phyloP scores from a whole-genome alignment of 2,329 filamentous ascomycete genomes.

The Rosellinia necatrix region DNA sequence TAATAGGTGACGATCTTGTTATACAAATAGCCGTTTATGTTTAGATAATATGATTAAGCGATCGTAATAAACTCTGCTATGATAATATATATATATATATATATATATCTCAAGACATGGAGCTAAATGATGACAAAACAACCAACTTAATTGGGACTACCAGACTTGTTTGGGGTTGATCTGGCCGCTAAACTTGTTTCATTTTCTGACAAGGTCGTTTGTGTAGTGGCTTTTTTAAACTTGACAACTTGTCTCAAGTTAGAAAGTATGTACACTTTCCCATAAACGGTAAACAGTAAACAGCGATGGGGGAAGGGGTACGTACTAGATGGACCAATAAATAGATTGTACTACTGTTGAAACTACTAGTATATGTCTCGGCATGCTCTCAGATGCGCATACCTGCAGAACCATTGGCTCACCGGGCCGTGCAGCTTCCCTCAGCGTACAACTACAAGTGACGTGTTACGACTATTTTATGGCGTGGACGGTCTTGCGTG shows the following conservation, averaged over 20 bases:
- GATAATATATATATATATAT: not conserved
- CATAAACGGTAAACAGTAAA: not conserved
- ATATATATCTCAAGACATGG: not conserved
- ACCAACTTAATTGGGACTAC: not conserved
- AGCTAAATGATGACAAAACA: not conserved
- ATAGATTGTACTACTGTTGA: not conserved
- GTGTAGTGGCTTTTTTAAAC: not conserved
- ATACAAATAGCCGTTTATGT: not conserved
- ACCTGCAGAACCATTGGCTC: not conserved
- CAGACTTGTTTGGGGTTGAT: no score
- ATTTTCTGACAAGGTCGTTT: not conserved
- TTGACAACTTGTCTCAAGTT: not conserved
- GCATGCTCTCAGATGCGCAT: not conserved
- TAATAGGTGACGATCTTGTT: no score
- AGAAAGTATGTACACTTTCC: not conserved
- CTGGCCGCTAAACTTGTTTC: not conserved
- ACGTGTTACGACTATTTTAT: not conserved
- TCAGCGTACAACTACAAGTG: not conserved
- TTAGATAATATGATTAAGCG: not conserved
- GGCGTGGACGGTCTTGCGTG: not conserved
- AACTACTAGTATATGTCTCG: not conserved
- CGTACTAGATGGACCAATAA: not conserved
- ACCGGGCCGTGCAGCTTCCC: slow-evolving; percentile 8
- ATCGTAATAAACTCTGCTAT: not conserved
- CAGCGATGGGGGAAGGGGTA: no score